phyloP scores from a whole-genome alignment of 192 early-diverging fungal genomes.

The Blastocladiella britannica region DNA sequence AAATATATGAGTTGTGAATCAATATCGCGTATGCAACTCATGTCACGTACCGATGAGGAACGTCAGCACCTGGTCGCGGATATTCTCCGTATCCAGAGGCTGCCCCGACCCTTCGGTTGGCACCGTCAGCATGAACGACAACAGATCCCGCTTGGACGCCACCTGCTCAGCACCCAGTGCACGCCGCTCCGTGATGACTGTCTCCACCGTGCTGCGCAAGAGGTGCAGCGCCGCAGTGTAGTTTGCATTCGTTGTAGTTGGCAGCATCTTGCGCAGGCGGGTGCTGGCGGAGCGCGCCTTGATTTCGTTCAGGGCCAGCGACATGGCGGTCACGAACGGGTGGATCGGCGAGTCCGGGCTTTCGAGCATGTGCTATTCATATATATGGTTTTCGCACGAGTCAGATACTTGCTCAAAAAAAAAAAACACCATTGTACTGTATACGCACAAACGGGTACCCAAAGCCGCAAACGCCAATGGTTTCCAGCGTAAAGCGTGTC shows the following conservation, averaged over 20 bases:
- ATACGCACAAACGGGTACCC: neutral
- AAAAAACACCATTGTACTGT: neutral
- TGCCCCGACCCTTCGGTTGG: conserved; percentile 12
- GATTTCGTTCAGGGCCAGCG: conserved; percentile 14
- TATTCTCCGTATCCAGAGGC: conserved; percentile 17
- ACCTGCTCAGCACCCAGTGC: conserved; percentile 4
- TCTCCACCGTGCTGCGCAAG: conserved; percentile 24
- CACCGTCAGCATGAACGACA: conserved; percentile 34
- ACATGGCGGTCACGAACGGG: conserved; percentile 17
- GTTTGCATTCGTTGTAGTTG: conserved; percentile 14
- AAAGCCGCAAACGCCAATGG: conserved; percentile 16
- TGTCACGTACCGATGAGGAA: conserved; percentile 33
- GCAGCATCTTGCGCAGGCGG: conserved; percentile 21
- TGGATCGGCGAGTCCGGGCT: conserved; percentile 7
- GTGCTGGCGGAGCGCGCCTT: conserved; percentile 10
- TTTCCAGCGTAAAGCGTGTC: conserved; percentile 36
- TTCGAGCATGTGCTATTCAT: conserved; percentile 23
- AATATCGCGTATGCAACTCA: neutral
- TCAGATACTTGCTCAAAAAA: too few species aligned
- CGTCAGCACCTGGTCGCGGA: conserved; percentile 39
- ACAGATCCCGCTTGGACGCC: conserved; percentile 17
- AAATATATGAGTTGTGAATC: neutral
- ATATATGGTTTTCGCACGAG: neutral
- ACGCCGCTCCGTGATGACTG: conserved; percentile 24
- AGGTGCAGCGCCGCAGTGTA: conserved; percentile 14